Evolutionary conservation across 441 rosid genomes (phyloP), one percentile per base, ranked within the genome.

Genomic region (Corymbia calophylla): DNA sequence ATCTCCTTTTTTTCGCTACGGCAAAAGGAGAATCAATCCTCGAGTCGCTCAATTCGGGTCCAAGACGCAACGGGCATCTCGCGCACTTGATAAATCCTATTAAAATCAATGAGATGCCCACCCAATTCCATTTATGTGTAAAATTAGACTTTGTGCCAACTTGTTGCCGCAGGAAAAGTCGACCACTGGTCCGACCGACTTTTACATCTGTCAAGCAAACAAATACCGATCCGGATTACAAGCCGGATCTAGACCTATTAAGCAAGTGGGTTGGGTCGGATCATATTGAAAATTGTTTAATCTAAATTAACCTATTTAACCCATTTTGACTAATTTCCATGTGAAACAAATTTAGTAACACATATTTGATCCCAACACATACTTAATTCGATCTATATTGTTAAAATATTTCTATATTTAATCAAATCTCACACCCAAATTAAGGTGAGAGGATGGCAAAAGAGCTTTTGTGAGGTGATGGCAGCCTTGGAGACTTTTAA

Each of bases 201-300:
- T 58, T 25, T 2, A n/a, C n/a, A 10, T 21, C 64, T 58, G 29
- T 25, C n/a, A 11, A 58, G 64, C 25, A 29, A 58, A 29, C 64
- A 58, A 58, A 29, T n/a, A 58, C 25, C 14, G 1, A 25, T 10
- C 64, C 1, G n/a, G 25, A 58, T 58, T 25, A 13, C 6, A 58
- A 58, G n/a, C n/a, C 64, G 25, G 1, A 58, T 58, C 64, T 1
- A 58, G 23, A 58, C 6, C n/a, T 9, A 25, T 25, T 39, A 39
- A 58, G 9, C 9, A 58, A 25, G n/a, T 27, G 9, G 6, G 29
- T 58, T 1, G 29, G 5, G 29, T 23, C 44, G 5, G 5, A 5
- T 39, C 0, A 4, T 0, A 13, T 9, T 0, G 14, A 58, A 58
- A 58, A 58, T 25, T 1, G 17, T 6, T 10, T 0, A 1, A 58